Evolutionary conservation across 805 yeast species (phyloP), one percentile per base, ranked within the genome.

Genomic region (Candida railenensis): DNA sequence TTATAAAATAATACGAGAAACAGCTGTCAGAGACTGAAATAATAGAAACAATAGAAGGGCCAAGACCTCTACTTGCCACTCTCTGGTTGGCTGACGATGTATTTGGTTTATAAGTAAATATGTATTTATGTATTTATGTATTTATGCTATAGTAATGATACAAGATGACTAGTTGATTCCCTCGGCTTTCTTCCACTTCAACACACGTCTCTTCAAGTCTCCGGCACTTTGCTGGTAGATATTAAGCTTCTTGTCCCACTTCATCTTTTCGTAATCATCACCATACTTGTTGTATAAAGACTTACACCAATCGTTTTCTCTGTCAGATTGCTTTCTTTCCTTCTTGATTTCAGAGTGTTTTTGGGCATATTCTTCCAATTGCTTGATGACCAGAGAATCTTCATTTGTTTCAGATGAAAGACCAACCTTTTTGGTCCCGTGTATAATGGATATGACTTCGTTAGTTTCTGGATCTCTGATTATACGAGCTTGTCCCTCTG

Each of bases 191-290:
- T 82, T 83, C 92, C 95, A 89, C 63, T 81, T 85, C 18, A 53
- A 58, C 39, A 92, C 72, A 61, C 94, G 80, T 64, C 80, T 81
- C 66, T 77, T 85, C 55, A 92, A 69, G 57, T 89, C 95, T 22
- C 96, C 95, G n/a, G 83, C 83, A 50, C 87, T 77, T 63, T 87
- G 89, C 69, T 91, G 97, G 66, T 77, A 80, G 2, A 84, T 78
- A 64, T 92, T 92, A 51, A 91, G 74, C 64, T 87, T 87, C 66
- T 79, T 80, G 65, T 94, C 99, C 87, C 96, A 87, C 63, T 82
- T 85, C 99, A 94, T 94, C 56, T 83, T 87, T 40, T 78, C 84
- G 62, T 83, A 90, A 63, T 94, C 85, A 53, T 89, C 95, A 15
- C 97, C 97, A 59, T 94, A 82, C 62, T 89, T 89, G 18, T 79